phyloP scores from a whole-genome alignment of 495 filamentous ascomycete species.

The Parachaetomium inaequale region DNA sequence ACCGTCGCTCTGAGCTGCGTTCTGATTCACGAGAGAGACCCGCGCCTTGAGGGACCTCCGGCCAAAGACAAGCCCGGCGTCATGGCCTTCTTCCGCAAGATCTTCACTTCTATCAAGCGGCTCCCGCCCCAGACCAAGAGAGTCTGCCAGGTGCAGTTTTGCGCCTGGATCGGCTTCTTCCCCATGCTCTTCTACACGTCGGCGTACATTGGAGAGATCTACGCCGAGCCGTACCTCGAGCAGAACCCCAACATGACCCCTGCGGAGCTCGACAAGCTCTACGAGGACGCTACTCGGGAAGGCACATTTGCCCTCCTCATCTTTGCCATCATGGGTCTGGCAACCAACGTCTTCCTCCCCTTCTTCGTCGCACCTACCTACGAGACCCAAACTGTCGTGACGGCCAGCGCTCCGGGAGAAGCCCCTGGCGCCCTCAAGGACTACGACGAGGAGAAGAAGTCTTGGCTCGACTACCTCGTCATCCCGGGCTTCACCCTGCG shows the following conservation, averaged over 20 bases:
- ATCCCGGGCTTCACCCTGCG: constrained; percentile 80
- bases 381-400: constrained; percentile 37
- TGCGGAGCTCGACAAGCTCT: constrained; percentile 67
- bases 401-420: constrained; percentile 22
- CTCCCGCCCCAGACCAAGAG: constrained; percentile 75
- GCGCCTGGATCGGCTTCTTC: constrained; percentile 93
- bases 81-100: constrained; percentile 69
- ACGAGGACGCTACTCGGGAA: constrained; percentile 76
- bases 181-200: constrained; percentile 92
- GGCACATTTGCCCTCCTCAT: constrained; percentile 85
- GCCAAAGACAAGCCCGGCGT: constrained; percentile 58
- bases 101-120: constrained; percentile 68
- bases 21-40: constrained; percentile 72
- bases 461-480: constrained; percentile 55
- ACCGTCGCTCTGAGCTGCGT: constrained; percentile 65
- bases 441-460: constrained; percentile 34
- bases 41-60: constrained; percentile 62
- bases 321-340: constrained; percentile 76
- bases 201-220: constrained; percentile 86
- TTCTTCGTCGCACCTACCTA: constrained; percentile 78
- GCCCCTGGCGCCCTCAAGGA: constrained; percentile 25
- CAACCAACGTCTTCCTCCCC: constrained; percentile 74
- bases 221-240: constrained; percentile 74
- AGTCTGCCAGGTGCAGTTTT: constrained; percentile 84
- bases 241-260: constrained; percentile 70